phyloP scores from a whole-genome alignment of 257 asterid species.

The Primulina huaijiensis region DNA sequence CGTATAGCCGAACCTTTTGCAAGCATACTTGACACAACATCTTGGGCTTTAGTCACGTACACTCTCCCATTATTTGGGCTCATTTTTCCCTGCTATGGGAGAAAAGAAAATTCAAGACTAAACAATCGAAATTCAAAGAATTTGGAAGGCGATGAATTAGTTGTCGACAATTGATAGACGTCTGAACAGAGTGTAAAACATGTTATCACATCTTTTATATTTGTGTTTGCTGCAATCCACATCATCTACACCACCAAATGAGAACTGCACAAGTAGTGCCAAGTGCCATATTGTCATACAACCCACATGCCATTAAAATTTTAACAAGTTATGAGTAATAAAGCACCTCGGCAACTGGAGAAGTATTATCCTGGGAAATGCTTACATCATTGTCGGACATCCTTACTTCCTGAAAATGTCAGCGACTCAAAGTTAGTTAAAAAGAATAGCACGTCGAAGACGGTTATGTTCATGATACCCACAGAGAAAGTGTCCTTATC shows the following conservation, averaged over 20 bases:
- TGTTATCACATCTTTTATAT: not conserved
- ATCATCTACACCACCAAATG: not conserved
- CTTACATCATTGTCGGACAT: slow-evolving; percentile 37
- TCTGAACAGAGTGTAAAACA: slow-evolving; percentile 6
- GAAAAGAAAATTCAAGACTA: slow-evolving; percentile 22
- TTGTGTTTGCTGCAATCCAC: slow-evolving; percentile 2
- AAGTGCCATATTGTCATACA: not conserved
- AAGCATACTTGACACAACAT: slow-evolving; percentile 78
- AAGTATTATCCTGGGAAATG: slow-evolving; percentile 34
- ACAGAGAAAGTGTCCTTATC: no score
- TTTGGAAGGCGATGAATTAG: slow-evolving; percentile 11
- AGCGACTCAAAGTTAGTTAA: not conserved
- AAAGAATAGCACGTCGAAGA: slow-evolving; percentile 12
- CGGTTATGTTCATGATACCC: no score
- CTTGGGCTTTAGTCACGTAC: slow-evolving; percentile 86
- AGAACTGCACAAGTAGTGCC: slow-evolving; percentile 9
- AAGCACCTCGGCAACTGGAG: slow-evolving; percentile 57
- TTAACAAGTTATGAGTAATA: not conserved
- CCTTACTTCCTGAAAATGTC: slow-evolving; percentile 39
- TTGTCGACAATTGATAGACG: slow-evolving; percentile 5
- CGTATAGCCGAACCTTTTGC: slow-evolving; percentile 90
- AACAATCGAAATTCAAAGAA: slow-evolving; percentile 13
- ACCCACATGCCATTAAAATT: not conserved
- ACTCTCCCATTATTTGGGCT: slow-evolving; percentile 47
- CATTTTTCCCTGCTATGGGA: slow-evolving; percentile 46